Conservation (phyloP, 1,284 basidiomycete species). For the Wolfiporia cocos region DNA sequence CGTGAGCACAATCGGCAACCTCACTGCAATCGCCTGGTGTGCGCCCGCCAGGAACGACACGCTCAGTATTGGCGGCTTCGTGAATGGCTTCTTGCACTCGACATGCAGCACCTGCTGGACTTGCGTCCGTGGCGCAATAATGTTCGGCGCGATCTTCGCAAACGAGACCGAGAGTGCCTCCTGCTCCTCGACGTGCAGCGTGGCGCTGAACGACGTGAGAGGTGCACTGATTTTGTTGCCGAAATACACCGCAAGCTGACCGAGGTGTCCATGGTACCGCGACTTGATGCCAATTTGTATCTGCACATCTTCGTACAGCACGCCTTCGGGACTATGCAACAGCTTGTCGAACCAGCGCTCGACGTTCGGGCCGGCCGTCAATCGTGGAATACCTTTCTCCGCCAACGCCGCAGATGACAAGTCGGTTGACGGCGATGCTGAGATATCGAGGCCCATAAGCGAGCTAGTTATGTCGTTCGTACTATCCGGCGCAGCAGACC, state of each 20-base stretch:
- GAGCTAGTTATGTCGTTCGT: conserved; percentile 64
- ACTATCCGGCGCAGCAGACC: conserved; percentile 26
- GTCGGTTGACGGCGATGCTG: conserved; percentile 32
- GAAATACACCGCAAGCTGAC: conserved; percentile 90
- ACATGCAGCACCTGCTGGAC: conserved; percentile 91
- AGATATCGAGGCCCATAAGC: conserved; percentile 79
- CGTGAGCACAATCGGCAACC: conserved; percentile 81
- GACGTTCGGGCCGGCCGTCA: conserved; percentile 65
- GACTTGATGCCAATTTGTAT: conserved; percentile 96
- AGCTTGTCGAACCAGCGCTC: conserved; percentile 91
- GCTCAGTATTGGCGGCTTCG: conserved; percentile 73
- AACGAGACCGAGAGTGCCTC: conserved; percentile 78
- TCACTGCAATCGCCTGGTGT: conserved; percentile 80
- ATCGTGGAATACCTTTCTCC: conserved; percentile 32
- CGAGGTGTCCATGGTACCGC: conserved; percentile 89
- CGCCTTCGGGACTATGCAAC: conserved; percentile 77
- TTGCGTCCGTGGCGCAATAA: conserved; percentile 80
- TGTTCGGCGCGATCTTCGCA: conserved; percentile 82
- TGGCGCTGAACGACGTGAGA: conserved; percentile 86
- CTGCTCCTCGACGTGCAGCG: conserved; percentile 68
- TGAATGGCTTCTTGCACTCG: conserved; percentile 90
- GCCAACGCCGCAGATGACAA: conserved; percentile 17
- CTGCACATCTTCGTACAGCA: conserved; percentile 94
- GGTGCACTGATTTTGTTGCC: conserved; percentile 92
- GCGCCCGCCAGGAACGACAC: conserved; percentile 92